Conservation (phyloP, 192 early-diverging fungal genomes). For the Backusella tarrabulga region DNA sequence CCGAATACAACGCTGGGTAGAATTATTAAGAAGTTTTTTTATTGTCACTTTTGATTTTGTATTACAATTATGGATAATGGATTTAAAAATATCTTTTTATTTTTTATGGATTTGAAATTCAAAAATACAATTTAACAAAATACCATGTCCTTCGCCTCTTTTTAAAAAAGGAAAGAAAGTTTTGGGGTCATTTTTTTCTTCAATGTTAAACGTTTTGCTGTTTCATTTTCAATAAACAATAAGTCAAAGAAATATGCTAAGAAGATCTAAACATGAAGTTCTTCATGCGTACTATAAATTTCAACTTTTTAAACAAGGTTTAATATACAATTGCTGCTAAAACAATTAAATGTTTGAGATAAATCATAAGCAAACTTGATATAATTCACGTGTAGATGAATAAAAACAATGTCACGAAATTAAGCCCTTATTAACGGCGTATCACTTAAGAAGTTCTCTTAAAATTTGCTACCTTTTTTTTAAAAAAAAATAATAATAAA, state of each 20-base stretch:
- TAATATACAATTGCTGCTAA: not conserved
- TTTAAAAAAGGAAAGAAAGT: slow-evolving; percentile 4
- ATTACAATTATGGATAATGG: not conserved
- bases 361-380: not conserved
- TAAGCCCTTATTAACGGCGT: not conserved
- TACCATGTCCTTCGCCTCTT: not conserved
- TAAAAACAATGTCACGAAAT: not conserved
- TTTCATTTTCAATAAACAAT: not conserved
- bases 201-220: not conserved
- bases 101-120: not conserved
- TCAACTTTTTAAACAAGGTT: not conserved
- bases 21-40: not conserved
- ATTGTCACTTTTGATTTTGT: not conserved
- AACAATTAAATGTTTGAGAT: not conserved
- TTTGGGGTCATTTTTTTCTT: not conserved
- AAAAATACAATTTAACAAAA: not conserved
- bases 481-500: not conserved
- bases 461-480: not conserved
- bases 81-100: not conserved
- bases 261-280: not conserved
- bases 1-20: not conserved
- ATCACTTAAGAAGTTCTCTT: not conserved
- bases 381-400: not conserved
- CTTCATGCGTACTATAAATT: not conserved
- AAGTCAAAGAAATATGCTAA: not conserved